Evolutionary conservation across 2,329 filamentous ascomycete genomes (phyloP), one percentile per base, ranked within the genome.

Genomic region (Podosphaera xanthii): DNA sequence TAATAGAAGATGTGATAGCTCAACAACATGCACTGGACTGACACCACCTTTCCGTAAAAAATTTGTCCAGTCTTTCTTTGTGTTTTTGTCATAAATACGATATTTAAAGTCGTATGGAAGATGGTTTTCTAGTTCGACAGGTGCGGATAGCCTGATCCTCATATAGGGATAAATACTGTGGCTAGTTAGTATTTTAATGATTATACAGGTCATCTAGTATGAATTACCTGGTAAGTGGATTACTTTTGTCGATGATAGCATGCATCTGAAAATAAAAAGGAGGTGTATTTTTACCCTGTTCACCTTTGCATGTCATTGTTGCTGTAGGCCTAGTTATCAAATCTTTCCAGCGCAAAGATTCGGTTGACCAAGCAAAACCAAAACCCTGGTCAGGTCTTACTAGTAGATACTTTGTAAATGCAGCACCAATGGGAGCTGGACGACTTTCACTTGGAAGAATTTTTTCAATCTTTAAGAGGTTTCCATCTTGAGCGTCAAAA

Each of bases 21-120:
- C 91, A 22, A 97, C 91, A 8, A 97, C 90, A 69, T 98, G 92
- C 0, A 98, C 90, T 0, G 94, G 94, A 69, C 92, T 98, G 60
- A 97, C 84, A 12, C 94, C 94, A 34, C 94, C 92, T 71, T 96
- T 97, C 60, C 92, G 82, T 54, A 98, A 74, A 73, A 98, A 98
- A 70, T 98, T 98, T 3, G 88, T 94, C 92, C 92, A 98, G 69
- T 98, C 92, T 69, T 94, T 95, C 75, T 91, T 94, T 0, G 90
- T 96, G 70, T 95, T 94, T 74, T 94, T 96, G 74, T 98, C 92
- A 68, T 97, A 98, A 59, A 98, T 97, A 59, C 91, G 83, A 70
- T 98, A 98, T 71, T 98, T 97, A 80, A 98, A 98, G 71, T 98
- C 92, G 68, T 92, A 97, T 0, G 92, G 92, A 44, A 98, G 73